Conservation (phyloP, 2,329 filamentous ascomycete genomes). For the Aspergillus sp. region DNA sequence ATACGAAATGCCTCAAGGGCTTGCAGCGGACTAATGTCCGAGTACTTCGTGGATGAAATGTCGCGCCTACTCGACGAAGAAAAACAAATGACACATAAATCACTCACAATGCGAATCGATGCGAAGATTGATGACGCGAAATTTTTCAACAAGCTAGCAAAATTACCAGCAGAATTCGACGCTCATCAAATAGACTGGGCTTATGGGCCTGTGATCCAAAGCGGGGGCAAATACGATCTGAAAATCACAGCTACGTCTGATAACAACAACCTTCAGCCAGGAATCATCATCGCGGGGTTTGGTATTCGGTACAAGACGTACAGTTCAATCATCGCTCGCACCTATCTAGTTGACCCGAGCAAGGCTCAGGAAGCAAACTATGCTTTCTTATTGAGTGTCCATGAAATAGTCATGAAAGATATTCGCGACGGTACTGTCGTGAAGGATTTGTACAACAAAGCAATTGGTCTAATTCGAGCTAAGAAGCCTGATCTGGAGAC, state of each 20-base stretch:
- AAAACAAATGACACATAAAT: constrained; percentile 91
- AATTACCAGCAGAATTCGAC: constrained; percentile 83
- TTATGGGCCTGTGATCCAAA: constrained; percentile 85
- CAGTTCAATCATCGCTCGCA: constrained; percentile 84
- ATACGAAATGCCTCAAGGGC: constrained; percentile 94
- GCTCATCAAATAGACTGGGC: constrained; percentile 89
- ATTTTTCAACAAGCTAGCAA: constrained; percentile 82
- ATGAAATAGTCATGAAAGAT: constrained; percentile 86
- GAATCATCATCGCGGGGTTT: constrained; percentile 88
- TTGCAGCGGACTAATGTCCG: constrained; percentile 89
- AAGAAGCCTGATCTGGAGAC: constrained; percentile 96
- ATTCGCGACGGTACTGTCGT: constrained; percentile 79
- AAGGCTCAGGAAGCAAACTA: constrained; percentile 94
- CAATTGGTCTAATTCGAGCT: constrained; percentile 69
- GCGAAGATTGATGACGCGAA: constrained; percentile 89
- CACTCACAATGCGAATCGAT: constrained; percentile 79
- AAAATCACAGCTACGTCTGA: constrained; percentile 75
- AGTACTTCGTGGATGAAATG: constrained; percentile 98
- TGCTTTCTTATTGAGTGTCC: constrained; percentile 77
- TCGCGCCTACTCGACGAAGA: constrained; percentile 91
- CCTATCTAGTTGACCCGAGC: constrained; percentile 94
- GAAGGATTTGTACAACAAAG: constrained; percentile 91
- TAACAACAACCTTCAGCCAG: constrained; percentile 78
- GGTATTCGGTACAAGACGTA: constrained; percentile 95
- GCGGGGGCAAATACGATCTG: constrained; percentile 90